These are phyloP conservation scores for Blastobotrys raffinosifermentans DNA, from an alignment of 1,139 yeast genomes.

Conservation along the genomic window DNA sequence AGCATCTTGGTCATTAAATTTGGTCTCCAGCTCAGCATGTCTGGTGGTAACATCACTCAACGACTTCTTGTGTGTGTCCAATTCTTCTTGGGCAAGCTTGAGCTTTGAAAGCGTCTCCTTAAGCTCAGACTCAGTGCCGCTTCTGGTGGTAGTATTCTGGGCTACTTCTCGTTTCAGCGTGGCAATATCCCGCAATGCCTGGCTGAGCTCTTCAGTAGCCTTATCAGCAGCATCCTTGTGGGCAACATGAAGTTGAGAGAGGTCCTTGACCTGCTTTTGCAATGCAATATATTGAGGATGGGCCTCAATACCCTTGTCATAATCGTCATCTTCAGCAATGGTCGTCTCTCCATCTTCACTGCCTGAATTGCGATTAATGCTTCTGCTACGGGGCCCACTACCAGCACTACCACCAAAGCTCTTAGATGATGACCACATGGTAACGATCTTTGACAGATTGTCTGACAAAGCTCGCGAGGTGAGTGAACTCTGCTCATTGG, in stretches of 20 bases:
- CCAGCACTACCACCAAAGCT: conserved; percentile 15
- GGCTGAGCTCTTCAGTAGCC: conserved; percentile 24
- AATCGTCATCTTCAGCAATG: conserved; percentile 10
- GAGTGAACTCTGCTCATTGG: conserved; percentile 21
- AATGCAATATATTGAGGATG: conserved; percentile 19
- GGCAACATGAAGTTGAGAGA: conserved; percentile 24
- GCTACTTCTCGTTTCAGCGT: conserved; percentile 25
- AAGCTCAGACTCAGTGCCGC: conserved; percentile 17
- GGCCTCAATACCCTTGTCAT: conserved; percentile 9
- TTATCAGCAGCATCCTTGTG: conserved; percentile 32
- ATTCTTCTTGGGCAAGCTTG: conserved; percentile 12
- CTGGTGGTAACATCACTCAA: conserved; percentile 14
- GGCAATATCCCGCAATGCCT: conserved; percentile 23
- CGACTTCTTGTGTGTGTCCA: conserved; percentile 35
- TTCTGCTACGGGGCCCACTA: conserved; percentile 1
- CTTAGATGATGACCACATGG: conserved; percentile 29
- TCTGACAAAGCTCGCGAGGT: conserved; percentile 23
- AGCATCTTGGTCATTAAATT: conserved; percentile 8
- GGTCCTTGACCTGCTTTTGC: conserved; percentile 20
- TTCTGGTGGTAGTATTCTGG: conserved; percentile 17
- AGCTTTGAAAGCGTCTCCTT: conserved; percentile 15
- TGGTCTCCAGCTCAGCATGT: conserved; percentile 9
- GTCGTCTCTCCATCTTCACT: conserved; percentile 12
- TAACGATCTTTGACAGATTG: conserved; percentile 25
- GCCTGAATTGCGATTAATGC: not conserved